Base-by-base conservation (phyloP, 805 yeast genomes). In the Yueomyces sp. region DNA sequence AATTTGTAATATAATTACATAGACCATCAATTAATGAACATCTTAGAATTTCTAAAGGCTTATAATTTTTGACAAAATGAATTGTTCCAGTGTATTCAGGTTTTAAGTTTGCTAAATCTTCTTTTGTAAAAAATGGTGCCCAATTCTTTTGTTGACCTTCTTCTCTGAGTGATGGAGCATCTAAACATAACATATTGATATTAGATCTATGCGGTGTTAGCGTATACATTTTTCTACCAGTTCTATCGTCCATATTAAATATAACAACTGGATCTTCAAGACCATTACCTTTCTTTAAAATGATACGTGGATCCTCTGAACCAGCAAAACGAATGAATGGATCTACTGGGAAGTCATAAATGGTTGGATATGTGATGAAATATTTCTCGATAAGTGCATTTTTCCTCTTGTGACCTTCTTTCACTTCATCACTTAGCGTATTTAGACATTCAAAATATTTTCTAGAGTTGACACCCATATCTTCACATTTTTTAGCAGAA, bases 151-250 rank as follows among this genome's bases (percentile, higher is more conserved):
- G 46, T 6, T 38, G 43, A 26, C 41, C 39, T 26, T 40, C 41
- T 5, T 44, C 37, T 5, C 28, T 39, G 39, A 46, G 28, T 32
- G 36, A 32, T 9, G 8, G 36, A 12, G 11, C 36, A 32, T 32
- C 8, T 12, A 46, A 45, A 38, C 40, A 30, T 3, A 46, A 26
- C 5, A 47, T 7, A 9, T 49, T 46, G 9, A 48, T 46, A 27
- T 31, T 39, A n/a, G 46, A 49, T 30, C 52, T 47, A 41, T 49
- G 52, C n/a, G 52, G 54, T 44, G 46, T 34, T n/a, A 36, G 36
- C 5, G 47, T 41, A 40, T 43, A 44, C 39, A 51, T 43, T 40
- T 39, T 45, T 41, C 52, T 46, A 28, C 44, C 40, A 8, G 38
- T 37, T 11, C 39, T 42, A 26, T 47, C 48, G 28, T 37, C 34